phyloP scores from a whole-genome alignment of 768 basidiomycete species.

The Mycena amicta region DNA sequence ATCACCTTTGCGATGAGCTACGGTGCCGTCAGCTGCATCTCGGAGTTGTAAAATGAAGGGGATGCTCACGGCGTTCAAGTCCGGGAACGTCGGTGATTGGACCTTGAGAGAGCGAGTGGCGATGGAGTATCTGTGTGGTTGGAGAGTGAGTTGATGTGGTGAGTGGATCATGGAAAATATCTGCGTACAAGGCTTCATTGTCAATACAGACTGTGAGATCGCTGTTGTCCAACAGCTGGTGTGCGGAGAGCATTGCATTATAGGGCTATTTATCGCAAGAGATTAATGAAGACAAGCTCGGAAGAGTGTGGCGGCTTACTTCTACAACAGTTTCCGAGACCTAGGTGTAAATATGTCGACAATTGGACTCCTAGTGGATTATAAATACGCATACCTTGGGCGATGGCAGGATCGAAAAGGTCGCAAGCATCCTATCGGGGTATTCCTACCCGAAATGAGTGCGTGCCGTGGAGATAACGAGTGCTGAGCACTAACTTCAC shows the following conservation, averaged over 20 bases:
- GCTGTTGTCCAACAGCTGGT: constrained; percentile 88
- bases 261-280: too few relatives aligned
- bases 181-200: constrained; percentile 78
- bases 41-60: neutral
- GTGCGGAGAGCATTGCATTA: constrained; percentile 80
- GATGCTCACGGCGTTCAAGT: constrained; percentile 67
- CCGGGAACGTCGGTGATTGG: constrained; percentile 60
- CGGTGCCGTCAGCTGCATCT: constrained; percentile 2
- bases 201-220: constrained; percentile 86
- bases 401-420: constrained; percentile 56
- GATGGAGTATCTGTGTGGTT: constrained; percentile 64
- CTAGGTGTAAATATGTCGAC: constrained; percentile 20
- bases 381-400: constrained; percentile 39
- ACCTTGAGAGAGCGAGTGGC: constrained; percentile 66
- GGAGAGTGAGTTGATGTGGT: neutral
- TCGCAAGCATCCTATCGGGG: constrained; percentile 59
- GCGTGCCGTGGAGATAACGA: constrained; percentile 15
- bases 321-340: constrained; percentile 62
- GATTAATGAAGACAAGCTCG: too few relatives aligned
- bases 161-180: neutral
- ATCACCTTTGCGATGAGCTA: constrained; percentile 86
- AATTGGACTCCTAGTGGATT: neutral
- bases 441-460: constrained; percentile 40
- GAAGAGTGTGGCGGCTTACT: too few relatives aligned
- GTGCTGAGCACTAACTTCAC: constrained; percentile 45